Base-by-base conservation (phyloP, 345 rosid species). In the Populus euphratica region DNA sequence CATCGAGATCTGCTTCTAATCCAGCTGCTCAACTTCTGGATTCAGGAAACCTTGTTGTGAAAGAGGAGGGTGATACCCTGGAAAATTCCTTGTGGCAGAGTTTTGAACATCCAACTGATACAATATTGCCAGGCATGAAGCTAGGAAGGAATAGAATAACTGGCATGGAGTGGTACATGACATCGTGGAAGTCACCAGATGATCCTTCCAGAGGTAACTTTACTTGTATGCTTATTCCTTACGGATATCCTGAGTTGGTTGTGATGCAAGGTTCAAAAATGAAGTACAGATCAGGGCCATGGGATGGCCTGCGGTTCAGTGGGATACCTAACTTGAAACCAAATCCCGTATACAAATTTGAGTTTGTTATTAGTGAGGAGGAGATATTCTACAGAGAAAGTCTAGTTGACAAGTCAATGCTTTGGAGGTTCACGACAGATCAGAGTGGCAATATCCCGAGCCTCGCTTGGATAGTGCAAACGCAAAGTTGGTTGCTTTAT, bases 121-220 rank as follows among this genome's bases (percentile, higher is more conserved):
- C 73, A 47, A 18, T 70, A 8, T 36, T 70, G 20, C 61, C 73
- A 20, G 61, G 9, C 2, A 54, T 54, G 61, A 54, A 54, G 62
- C 11, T 54, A 54, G 25, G 62, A 54, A 8, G 23, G 4, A 8
- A 16, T 43, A 43, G 20, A 43, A 9, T 23, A n/a, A 75, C 72
- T 7, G 78, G 78, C 36, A 38, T 75, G 23, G 62, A 66, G 14
- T 27, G 49, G 25, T 33, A 38, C 43, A 29, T 66, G 23, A 25
- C 78, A 20, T 49, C 78, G 16, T 75, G 78, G 78, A 50, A 21
- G 49, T 44, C 59, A 9, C n/a, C 64, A 2, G 65, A 66, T 21
- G 72, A 75, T 67, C 78, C 78, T 43, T 69, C 78, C 17, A 17
- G 21, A 21, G 78, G 78, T 50, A 76, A 76, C 29, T 52, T 67